phyloP scores from a whole-genome alignment of 495 filamentous ascomycete genomes.

The Penicillium cataractarum region DNA sequence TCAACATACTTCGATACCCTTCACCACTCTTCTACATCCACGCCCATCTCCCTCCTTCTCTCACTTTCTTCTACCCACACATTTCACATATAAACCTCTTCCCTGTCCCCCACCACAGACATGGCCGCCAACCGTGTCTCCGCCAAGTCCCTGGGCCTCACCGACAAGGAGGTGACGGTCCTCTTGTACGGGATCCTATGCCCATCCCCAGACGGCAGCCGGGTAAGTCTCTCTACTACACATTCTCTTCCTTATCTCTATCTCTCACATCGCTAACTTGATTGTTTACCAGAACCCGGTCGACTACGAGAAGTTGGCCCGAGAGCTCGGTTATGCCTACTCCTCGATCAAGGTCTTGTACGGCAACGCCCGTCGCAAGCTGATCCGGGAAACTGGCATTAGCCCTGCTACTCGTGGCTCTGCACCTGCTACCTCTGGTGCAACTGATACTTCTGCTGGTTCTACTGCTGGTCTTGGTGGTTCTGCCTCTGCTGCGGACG shows the following conservation, averaged over 20 bases:
- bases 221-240: neutral
- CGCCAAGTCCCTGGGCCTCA: neutral
- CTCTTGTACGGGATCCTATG: neutral
- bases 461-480: too few relatives aligned
- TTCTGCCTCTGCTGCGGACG: too few relatives aligned
- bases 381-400: conserved; percentile 2
- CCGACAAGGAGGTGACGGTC: neutral
- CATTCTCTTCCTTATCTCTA: neutral
- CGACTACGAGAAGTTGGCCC: conserved; percentile 36
- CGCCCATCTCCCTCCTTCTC: neutral
- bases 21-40: neutral
- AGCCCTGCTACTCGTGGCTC: neutral
- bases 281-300: conserved; percentile 14
- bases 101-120: neutral
- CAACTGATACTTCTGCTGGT: too few relatives aligned
- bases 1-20: too few relatives aligned
- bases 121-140: neutral
- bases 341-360: conserved; percentile 29
- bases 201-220: neutral
- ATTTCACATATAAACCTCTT: neutral
- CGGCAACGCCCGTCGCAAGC: conserved; percentile 26
- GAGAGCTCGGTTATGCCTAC: conserved; percentile 28
- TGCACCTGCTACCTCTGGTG: neutral
- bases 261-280: neutral
- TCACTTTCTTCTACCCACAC: neutral